Evolutionary conservation across 2,329 filamentous ascomycete species (phyloP), one percentile per base, ranked within the genome.

Genomic region (Calonectria hawksworthii): DNA sequence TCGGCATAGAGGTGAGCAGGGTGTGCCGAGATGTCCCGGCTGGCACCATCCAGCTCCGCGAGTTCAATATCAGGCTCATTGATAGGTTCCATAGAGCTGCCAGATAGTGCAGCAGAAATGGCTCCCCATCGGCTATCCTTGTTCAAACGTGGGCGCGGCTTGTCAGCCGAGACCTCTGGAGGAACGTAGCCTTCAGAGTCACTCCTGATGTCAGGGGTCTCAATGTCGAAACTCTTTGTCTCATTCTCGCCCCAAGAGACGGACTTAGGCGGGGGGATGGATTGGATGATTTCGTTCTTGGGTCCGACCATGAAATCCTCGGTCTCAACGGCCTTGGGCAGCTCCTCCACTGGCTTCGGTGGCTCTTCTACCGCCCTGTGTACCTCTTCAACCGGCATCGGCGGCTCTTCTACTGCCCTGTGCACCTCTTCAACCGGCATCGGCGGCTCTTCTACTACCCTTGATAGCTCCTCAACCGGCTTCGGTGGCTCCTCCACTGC

Each of bases 241-340:
- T 92, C 88, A 76, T 93, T 92, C 74, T 92, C 87, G 14, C 91
- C 92, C 92, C 92, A 94, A 16, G 88, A 92, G 6, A 94, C 92
- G 52, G 85, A 88, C 78, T 93, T 93, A 9, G 90, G 87, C 9
- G 85, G 36, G 13, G 80, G 52, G 26, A 47, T 59, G 2, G 77
- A 71, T 14, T 86, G 83, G 14, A 88, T 80, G 44, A 86, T 81
- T 67, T 90, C 88, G 14, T 86, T 86, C 56, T 83, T 85, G 28
- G 87, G 81, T 47, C 80, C 85, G 67, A 86, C 82, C 9, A 85
- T 81, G 52, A 87, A 82, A 70, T 87, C 85, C 36, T 86, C 70
- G 4, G 28, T 30, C 44, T 26, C 34, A 18, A 28, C 36, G 18
- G 2, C 16, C 44, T 34, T 38, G n/a, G 21, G 44, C 0, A 47